A percentile compares a stretch with the other conserved stretches of the same genome.
Conservation (phyloP, 441 rosid genomes). For the Metrosideros polymorpha region DNA sequence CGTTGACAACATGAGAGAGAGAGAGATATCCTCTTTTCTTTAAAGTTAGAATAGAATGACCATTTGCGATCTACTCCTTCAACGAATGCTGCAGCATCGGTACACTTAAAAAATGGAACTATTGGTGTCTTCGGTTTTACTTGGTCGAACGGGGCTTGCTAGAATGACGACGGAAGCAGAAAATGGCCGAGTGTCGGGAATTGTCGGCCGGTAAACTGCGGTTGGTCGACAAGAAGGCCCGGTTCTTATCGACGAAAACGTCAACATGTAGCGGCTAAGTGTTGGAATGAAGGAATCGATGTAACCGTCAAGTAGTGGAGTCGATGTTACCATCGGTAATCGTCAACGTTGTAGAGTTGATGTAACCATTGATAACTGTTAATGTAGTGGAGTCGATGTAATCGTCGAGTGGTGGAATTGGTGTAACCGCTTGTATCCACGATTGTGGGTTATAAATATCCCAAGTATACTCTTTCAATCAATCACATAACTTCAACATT, state of each 20-base stretch:
- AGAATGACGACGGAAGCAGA: neutral
- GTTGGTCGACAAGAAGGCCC: accelerated
- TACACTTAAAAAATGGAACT: too few relatives aligned
- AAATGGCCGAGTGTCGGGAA: neutral
- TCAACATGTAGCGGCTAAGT: neutral
- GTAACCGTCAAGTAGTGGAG: accelerated
- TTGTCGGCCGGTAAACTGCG: accelerated
- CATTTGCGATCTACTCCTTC: too few relatives aligned
- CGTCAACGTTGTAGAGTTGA: accelerated
- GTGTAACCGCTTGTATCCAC: accelerated
- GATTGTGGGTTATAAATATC: neutral
- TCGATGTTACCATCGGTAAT: neutral
- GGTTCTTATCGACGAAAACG: neutral
- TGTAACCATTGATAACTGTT: neutral
- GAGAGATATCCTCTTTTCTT: too few relatives aligned
- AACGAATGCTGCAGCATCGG: too few relatives aligned
- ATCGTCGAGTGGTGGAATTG: neutral
- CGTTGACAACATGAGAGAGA: too few relatives aligned
- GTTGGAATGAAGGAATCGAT: neutral
- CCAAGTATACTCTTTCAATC: neutral
- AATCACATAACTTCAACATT: accelerated
- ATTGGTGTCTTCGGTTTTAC: too few relatives aligned
- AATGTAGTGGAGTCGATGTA: neutral
- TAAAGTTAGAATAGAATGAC: too few relatives aligned
- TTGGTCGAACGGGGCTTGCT: neutral